These are phyloP conservation scores for Podila clonocystis DNA, from an alignment of 192 early-diverging fungal species.

Conservation along the genomic window DNA sequence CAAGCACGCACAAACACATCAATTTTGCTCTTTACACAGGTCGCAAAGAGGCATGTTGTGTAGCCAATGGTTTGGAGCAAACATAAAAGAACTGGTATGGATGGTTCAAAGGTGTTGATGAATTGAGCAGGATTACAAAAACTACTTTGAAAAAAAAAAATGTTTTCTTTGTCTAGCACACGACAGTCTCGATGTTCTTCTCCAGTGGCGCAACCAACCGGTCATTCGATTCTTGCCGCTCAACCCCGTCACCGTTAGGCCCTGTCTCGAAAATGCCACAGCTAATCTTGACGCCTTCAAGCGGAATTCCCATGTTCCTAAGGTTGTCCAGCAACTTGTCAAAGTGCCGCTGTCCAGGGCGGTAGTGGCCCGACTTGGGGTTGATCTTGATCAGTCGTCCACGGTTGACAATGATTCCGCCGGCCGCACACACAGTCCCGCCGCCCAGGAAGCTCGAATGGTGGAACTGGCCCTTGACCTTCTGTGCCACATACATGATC, in stretches of 20 bases:
- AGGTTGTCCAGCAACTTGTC: conserved; percentile 28
- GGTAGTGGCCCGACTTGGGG: conserved; percentile 57
- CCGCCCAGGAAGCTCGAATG: conserved; percentile 56
- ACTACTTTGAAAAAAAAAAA: background rate
- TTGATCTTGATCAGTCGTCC: conserved; percentile 53
- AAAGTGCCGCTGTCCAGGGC: conserved; percentile 52
- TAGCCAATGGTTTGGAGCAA: too few relatives aligned
- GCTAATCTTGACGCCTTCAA: conserved; percentile 37
- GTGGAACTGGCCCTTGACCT: conserved; percentile 55
- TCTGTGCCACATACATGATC: conserved; percentile 48
- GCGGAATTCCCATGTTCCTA: conserved; percentile 22
- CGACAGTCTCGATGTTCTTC: background rate
- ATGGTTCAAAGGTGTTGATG: too few relatives aligned
- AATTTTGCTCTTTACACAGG: too few relatives aligned
- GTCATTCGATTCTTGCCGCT: background rate
- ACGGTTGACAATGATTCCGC: conserved; percentile 40
- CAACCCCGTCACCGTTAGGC: background rate
- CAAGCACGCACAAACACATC: too few relatives aligned
- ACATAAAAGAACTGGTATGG: background rate
- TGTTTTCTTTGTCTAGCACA: background rate
- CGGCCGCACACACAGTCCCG: conserved; percentile 50
- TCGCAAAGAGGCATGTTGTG: too few relatives aligned
- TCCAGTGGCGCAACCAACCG: conserved; percentile 8
- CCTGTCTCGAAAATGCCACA: conserved; percentile 18
- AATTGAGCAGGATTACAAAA: too few relatives aligned